Evolutionary conservation across 2,329 filamentous ascomycete genomes (phyloP).

Genomic region (Xylariomycetidae sp.): DNA sequence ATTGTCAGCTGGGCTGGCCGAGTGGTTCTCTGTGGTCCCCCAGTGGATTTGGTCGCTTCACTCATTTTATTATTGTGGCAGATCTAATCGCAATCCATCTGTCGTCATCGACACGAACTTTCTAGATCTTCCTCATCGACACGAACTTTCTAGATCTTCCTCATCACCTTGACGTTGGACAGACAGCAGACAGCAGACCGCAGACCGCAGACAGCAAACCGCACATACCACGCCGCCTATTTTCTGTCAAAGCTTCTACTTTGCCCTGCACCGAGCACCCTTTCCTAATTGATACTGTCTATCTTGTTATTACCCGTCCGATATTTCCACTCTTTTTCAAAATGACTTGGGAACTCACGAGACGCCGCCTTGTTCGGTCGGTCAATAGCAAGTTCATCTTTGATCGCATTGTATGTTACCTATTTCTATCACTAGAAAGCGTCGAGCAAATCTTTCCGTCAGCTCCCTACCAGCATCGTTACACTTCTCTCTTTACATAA

Average conservation of each 20-base stretch:
- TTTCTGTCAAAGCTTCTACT: no score
- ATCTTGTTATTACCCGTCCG: slow-evolving; percentile 2
- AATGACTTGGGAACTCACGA: slow-evolving; percentile 56
- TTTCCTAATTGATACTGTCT: slow-evolving; percentile 7
- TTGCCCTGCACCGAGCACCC: slow-evolving; percentile 8
- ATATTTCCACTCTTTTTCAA: slow-evolving; percentile 13
- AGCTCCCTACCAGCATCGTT: no score
- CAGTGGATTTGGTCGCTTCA: no score
- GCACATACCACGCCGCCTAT: no score
- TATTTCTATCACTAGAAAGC: no score
- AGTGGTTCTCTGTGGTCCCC: no score
- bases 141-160: slow-evolving; percentile 8
- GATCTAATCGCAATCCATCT: slow-evolving; percentile 15
- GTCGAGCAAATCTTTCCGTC: no score
- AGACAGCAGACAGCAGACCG: no score
- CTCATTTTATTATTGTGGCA: no score
- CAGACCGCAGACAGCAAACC: no score
- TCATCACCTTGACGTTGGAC: slow-evolving; percentile 12
- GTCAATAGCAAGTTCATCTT: slow-evolving; percentile 71
- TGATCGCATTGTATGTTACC: slow-evolving; percentile 63
- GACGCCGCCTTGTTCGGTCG: slow-evolving; percentile 58
- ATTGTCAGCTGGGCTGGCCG: no score
- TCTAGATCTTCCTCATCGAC: slow-evolving; percentile 1
- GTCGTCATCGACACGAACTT: slow-evolving; percentile 17
- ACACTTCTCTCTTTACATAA: no score